phyloP scores from a whole-genome alignment of 2,329 filamentous ascomycete genomes.

The Pestalotiopsis sp. region DNA sequence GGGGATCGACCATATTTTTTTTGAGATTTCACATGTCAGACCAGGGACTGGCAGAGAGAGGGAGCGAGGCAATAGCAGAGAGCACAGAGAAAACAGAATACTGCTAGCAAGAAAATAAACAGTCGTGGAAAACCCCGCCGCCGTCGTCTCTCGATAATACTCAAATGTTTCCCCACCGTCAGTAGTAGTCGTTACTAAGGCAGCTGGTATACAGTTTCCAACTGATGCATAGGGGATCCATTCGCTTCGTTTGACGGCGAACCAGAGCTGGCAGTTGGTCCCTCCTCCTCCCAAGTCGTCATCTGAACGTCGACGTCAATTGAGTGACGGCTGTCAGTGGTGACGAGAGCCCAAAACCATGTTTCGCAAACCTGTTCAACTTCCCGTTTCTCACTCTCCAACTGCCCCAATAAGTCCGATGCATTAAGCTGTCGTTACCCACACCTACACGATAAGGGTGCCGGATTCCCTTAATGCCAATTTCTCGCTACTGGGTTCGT shows the following conservation, averaged over 20 bases:
- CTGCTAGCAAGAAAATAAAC: not conserved
- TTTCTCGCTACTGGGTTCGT: slow-evolving; percentile 11
- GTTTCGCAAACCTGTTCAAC: slow-evolving; percentile 6
- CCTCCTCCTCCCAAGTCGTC: not conserved
- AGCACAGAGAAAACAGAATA: not conserved
- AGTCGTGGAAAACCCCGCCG: not conserved
- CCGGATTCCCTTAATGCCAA: slow-evolving; percentile 2
- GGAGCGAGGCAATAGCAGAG: not conserved
- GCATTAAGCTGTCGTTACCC: slow-evolving; percentile 10
- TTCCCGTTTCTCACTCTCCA: slow-evolving; percentile 8
- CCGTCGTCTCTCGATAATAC: not conserved
- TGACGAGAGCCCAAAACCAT: not conserved
- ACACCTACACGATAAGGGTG: slow-evolving; percentile 9
- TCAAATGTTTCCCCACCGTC: not conserved
- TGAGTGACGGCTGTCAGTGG: not conserved
- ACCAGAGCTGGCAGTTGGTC: not conserved
- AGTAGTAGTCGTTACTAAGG: not conserved
- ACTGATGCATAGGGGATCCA: not conserved
- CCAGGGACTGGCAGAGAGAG: not conserved
- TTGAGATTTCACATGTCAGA: not conserved
- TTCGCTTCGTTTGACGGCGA: not conserved
- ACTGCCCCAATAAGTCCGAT: slow-evolving; percentile 11
- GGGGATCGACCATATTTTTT: not conserved
- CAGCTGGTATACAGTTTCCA: not conserved
- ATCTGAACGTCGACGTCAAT: not conserved